phyloP scores from a whole-genome alignment of 2,329 filamentous ascomycete species.

The Emmonsiellopsis sp. region DNA sequence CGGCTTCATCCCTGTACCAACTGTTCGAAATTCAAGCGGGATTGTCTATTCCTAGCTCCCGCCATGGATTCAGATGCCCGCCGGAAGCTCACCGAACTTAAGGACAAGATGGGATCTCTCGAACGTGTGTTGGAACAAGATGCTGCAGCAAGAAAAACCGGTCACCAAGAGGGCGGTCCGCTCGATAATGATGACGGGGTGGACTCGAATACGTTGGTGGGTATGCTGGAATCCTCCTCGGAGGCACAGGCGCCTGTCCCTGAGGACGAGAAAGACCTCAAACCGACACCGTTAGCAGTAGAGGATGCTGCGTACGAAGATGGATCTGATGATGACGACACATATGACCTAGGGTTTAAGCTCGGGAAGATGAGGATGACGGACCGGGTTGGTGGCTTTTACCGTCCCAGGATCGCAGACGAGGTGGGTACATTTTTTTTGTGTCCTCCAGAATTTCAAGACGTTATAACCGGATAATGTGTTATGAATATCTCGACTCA shows the following conservation, averaged over 20 bases:
- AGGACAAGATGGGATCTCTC: constrained; percentile 65
- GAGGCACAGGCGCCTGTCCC: constrained; percentile 35
- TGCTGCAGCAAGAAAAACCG: constrained; percentile 42
- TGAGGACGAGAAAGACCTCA: constrained; percentile 50
- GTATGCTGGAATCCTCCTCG: constrained; percentile 42
- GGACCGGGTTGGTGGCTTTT: constrained; percentile 63
- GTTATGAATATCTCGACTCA: neutral
- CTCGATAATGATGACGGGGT: neutral
- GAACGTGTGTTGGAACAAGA: constrained; percentile 62
- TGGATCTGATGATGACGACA: constrained; percentile 49
- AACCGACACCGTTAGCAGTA: constrained; percentile 53
- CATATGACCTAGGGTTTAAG: constrained; percentile 62
- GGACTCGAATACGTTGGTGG: constrained; percentile 21
- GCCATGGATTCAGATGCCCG: constrained; percentile 61
- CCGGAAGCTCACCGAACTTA: constrained; percentile 63
- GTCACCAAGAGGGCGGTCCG: neutral
- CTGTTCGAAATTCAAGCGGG: constrained; percentile 39
- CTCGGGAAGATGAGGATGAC: constrained; percentile 65
- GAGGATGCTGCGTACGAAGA: constrained; percentile 61
- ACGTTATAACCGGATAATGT: no score
- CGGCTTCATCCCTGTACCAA: constrained; percentile 61
- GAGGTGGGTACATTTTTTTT: constrained; percentile 43
- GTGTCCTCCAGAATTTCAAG: neutral
- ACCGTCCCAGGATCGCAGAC: constrained; percentile 59
- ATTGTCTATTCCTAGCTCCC: constrained; percentile 56